Evolutionary conservation across 1,284 basidiomycete genomes (phyloP).

Genomic region (Coniferiporia weirii): DNA sequence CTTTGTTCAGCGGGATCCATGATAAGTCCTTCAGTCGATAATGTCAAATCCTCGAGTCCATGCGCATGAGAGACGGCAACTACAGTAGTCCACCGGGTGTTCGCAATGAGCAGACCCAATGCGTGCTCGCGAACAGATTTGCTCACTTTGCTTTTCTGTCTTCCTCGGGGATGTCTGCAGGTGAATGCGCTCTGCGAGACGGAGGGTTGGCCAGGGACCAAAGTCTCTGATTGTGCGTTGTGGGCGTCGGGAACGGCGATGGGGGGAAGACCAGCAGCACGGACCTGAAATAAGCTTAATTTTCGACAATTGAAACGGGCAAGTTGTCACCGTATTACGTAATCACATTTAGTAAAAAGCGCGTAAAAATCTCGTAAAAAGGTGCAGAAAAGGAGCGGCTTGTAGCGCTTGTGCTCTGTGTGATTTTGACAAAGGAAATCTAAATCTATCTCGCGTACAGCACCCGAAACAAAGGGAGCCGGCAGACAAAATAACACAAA

Average conservation of each 20-base stretch:
- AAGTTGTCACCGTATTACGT: too few relatives aligned
- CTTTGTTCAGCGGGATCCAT: conserved; percentile 61
- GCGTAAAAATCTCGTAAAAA: too few relatives aligned
- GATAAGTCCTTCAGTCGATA: neutral
- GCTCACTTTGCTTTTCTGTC: neutral
- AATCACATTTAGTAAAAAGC: too few relatives aligned
- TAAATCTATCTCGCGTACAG: too few relatives aligned
- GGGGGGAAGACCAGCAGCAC: too few relatives aligned
- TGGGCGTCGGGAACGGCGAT: too few relatives aligned
- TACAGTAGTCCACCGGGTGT: neutral
- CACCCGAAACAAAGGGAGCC: too few relatives aligned
- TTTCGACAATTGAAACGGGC: too few relatives aligned
- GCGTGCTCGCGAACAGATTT: neutral
- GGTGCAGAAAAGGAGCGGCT: too few relatives aligned
- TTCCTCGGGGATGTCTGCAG: neutral
- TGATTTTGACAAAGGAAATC: too few relatives aligned
- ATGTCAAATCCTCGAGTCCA: neutral
- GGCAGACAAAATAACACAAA: neutral
- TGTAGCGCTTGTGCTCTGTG: too few relatives aligned
- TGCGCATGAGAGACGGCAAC: neutral
- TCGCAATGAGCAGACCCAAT: neutral
- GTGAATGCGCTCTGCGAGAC: neutral
- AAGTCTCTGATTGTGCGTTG: neutral
- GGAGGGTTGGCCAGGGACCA: neutral
- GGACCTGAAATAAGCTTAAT: too few relatives aligned